Evolutionary conservation across 768 basidiomycete genomes (phyloP).

Genomic region (Coprinopsis sp.): DNA sequence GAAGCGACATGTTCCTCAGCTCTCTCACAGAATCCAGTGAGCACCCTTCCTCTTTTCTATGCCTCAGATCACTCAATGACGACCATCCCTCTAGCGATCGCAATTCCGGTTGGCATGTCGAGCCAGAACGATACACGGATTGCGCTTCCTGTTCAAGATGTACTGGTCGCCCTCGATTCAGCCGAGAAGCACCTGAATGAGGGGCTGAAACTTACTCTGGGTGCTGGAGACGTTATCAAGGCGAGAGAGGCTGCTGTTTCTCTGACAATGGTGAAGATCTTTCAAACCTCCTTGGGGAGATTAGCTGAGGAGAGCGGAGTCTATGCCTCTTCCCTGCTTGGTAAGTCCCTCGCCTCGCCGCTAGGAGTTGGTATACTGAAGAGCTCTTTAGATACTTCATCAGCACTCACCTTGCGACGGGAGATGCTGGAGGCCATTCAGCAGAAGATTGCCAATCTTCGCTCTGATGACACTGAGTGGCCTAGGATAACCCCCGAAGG

Average conservation of each 20-base stretch:
- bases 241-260: constrained; percentile 74
- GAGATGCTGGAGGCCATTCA: constrained; percentile 84
- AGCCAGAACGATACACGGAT: constrained; percentile 34
- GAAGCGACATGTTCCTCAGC: constrained; percentile 83
- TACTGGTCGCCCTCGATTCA: constrained; percentile 53
- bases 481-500: constrained; percentile 49
- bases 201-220: constrained; percentile 50
- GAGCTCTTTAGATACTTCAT: constrained; percentile 54
- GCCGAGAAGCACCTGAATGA: constrained; percentile 71
- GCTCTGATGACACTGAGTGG: constrained; percentile 71
- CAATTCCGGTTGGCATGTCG: constrained; percentile 76
- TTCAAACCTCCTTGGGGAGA: constrained; percentile 79
- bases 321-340: constrained; percentile 60
- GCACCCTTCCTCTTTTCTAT: not conserved
- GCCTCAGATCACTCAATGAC: not conserved
- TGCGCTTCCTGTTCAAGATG: constrained; percentile 50
- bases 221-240: constrained; percentile 60
- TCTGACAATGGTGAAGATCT: constrained; percentile 63
- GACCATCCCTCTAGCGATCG: constrained; percentile 58
- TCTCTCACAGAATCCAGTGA: constrained; percentile 87
- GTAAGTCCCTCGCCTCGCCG: constrained; percentile 28
- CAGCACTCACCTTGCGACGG: constrained; percentile 73
- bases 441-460: constrained; percentile 52
- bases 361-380: not conserved
- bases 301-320: constrained; percentile 43